Percentiles rank a stretch among this genome's conserved stretches.
phyloP scores from a whole-genome alignment of 1,284 basidiomycete genomes.

The Irpex rosettiformis region DNA sequence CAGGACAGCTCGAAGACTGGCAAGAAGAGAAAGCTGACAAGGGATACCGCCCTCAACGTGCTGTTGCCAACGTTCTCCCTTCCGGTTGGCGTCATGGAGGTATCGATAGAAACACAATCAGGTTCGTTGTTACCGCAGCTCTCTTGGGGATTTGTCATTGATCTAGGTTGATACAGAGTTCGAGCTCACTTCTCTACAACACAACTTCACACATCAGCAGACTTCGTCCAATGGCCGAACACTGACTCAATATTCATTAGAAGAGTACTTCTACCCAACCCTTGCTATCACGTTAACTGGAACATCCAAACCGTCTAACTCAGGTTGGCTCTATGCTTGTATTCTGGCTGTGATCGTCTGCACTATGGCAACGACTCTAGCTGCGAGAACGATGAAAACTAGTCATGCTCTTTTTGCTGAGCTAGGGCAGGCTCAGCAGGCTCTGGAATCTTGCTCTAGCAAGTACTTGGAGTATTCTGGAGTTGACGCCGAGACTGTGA shows the following conservation, averaged over 20 bases:
- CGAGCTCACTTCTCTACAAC: conserved; percentile 36
- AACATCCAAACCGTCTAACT: not conserved
- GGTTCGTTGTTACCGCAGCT: conserved; percentile 1
- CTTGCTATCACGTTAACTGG: conserved; percentile 27
- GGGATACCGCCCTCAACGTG: conserved; percentile 39
- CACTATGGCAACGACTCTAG: conserved; percentile 9
- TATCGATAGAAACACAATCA: conserved; percentile 44
- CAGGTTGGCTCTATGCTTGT: not conserved
- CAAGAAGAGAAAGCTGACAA: conserved; percentile 24
- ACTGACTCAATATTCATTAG: conserved; percentile 52
- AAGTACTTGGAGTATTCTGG: not conserved
- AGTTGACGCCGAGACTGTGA: conserved; percentile 12
- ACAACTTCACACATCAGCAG: conserved; percentile 48
- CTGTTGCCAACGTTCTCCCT: conserved; percentile 66
- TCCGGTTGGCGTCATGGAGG: conserved; percentile 61
- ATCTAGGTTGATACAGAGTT: conserved; percentile 33
- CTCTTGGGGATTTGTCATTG: not conserved
- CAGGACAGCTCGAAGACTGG: conserved; percentile 1
- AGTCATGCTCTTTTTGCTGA: conserved; percentile 34
- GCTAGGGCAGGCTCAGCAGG: conserved; percentile 33
- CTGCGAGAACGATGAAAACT: conserved; percentile 31
- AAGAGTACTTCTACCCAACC: conserved; percentile 53
- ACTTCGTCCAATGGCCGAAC: conserved; percentile 31
- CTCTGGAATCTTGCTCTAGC: conserved; percentile 27
- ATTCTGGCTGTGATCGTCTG: conserved; percentile 4